phyloP scores from a whole-genome alignment of 495 filamentous ascomycete genomes.

The Annulohypoxylon maeteangense region DNA sequence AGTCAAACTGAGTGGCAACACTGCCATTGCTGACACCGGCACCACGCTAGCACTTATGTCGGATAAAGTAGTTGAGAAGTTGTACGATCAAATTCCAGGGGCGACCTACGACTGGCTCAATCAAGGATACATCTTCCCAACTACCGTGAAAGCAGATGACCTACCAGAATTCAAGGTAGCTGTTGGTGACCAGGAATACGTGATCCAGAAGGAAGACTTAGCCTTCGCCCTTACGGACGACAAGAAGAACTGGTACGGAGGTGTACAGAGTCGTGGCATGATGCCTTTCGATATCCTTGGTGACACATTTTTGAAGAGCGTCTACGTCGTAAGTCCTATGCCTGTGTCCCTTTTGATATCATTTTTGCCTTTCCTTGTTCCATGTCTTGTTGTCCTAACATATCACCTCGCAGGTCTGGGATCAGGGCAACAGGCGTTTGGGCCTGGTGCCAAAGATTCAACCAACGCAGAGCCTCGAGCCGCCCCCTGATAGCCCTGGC shows the following conservation, averaged over 20 bases:
- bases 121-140: slow-evolving; percentile 77
- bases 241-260: slow-evolving; percentile 72
- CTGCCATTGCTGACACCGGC: slow-evolving; percentile 83
- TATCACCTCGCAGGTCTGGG: slow-evolving; percentile 67
- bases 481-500: slow-evolving; percentile 39
- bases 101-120: slow-evolving; percentile 68
- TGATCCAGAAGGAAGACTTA: slow-evolving; percentile 77
- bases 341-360: background rate
- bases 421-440: slow-evolving; percentile 76
- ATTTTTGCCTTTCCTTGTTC: background rate
- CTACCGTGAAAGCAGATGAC: slow-evolving; percentile 61
- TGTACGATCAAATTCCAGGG: slow-evolving; percentile 78
- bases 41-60: slow-evolving; percentile 78
- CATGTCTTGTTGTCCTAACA: background rate
- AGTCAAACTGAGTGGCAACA: slow-evolving; percentile 69
- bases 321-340: slow-evolving; percentile 71
- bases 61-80: slow-evolving; percentile 70
- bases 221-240: slow-evolving; percentile 70
- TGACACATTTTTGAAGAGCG: slow-evolving; percentile 77
- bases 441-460: slow-evolving; percentile 75
- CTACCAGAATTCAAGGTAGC: slow-evolving; percentile 76
- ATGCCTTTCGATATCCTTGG: slow-evolving; percentile 79
- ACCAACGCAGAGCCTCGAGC: slow-evolving; percentile 61
- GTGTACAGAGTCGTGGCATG: slow-evolving; percentile 76
- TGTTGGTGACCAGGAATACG: slow-evolving; percentile 72